Evolutionary conservation across 495 filamentous ascomycete species (phyloP), one percentile per base, ranked within the genome.

Genomic region (Aspergillus mulundensis): DNA sequence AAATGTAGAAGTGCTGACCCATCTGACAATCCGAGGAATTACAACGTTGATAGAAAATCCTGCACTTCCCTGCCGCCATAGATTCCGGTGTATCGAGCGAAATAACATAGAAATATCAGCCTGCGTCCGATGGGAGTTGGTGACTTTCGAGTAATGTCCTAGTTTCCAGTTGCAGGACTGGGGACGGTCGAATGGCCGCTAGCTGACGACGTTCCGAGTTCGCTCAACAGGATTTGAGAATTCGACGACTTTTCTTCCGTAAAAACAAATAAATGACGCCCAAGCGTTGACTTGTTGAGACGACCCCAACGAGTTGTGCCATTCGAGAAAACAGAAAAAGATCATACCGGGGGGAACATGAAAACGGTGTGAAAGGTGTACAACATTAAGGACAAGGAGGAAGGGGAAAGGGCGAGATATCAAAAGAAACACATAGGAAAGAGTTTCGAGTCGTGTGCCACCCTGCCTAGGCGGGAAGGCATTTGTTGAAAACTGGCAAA

Each of bases 1-100:
- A 61, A 71, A 65, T 65, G 68, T 69, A 69, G 69, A 59, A 74
- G 68, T 76, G 75, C 70, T 78, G 75, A 70, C 63, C 48, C 72
- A 73, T 69, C 67, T 74, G 70, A 74, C 61, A 75, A 70, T 72
- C 74, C 66, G 66, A 64, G 62, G 71, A 76, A 77, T 78, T 78
- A 77, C 73, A 77, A 74, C 73, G 73, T 70, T 70, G 74, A 69
- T 64, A 66, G 60, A 63, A 68, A 63, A 59, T 62, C 59, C 65
- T 74, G 64, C 72, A 69, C 63, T 66, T 70, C 65, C 65, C 70
- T 74, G 72, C 71, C 73, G 73, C 73, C 69, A 75, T 61, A 57
- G 66, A 70, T 73, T 69, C 73, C 73, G 70, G 68, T 61, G 63
- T 63, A 67, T 70, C 62, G 64, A 68, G 70, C 67, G 68, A 72